Evolutionary conservation across 345 rosid species (phyloP).

Genomic region (Salix purpurea): DNA sequence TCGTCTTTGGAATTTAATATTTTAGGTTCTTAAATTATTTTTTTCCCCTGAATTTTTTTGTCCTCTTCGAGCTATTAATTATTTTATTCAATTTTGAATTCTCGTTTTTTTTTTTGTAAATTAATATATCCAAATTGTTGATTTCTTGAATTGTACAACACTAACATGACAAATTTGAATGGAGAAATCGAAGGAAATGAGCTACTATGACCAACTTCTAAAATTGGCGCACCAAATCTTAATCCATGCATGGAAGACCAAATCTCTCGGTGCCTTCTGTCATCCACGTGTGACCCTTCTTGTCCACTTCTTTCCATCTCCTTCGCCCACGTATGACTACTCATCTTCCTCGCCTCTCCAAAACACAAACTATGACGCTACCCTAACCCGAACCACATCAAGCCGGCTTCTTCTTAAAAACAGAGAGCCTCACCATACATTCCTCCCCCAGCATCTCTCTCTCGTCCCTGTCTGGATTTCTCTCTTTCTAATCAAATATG

Average conservation of each 20-base stretch:
- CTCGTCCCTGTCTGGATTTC: neutral
- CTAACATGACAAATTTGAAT: too few relatives aligned
- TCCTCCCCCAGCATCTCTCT: constrained; percentile 8
- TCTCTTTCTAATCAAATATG: constrained; percentile 24
- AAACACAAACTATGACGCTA: neutral
- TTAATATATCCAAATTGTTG: too few relatives aligned
- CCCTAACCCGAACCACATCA: neutral
- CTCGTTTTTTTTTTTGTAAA: too few relatives aligned
- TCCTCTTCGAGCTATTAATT: too few relatives aligned
- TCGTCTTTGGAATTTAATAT: too few relatives aligned
- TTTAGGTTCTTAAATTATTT: too few relatives aligned
- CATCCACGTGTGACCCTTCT: constrained; percentile 22
- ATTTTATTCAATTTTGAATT: too few relatives aligned
- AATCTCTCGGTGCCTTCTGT: neutral
- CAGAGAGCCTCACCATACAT: constrained; percentile 4
- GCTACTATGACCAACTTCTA: too few relatives aligned
- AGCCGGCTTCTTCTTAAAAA: neutral
- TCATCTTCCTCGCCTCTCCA: constrained; percentile 3
- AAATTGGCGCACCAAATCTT: neutral
- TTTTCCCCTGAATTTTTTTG: too few relatives aligned
- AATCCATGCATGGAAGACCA: neutral
- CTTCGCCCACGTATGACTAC: constrained; percentile 38
- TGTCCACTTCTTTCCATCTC: constrained; percentile 13
- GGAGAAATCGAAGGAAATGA: too few relatives aligned
- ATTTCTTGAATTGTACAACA: too few relatives aligned